Conservation (phyloP, 768 basidiomycete genomes). For the Melanogaster broomeanus region DNA sequence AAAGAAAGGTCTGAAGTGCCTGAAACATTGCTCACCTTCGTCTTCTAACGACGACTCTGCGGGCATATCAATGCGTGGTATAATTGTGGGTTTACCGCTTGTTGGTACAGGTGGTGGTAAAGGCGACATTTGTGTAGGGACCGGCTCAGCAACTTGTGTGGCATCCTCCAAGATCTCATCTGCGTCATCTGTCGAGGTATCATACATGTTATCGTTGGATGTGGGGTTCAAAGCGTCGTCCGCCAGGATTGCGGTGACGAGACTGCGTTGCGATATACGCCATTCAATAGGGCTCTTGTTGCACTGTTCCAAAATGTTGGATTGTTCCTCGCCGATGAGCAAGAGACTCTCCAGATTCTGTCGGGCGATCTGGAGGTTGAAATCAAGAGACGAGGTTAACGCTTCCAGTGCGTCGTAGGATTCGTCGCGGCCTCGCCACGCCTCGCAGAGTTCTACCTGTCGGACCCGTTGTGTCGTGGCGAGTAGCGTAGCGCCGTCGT, state of each 20-base stretch:
- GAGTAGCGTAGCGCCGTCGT: slow-evolving; percentile 46
- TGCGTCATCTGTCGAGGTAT: slow-evolving; percentile 10
- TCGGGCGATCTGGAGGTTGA: slow-evolving; percentile 36
- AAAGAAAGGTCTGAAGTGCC: background rate
- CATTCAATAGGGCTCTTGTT: slow-evolving; percentile 46
- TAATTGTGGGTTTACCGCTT: slow-evolving; percentile 6
- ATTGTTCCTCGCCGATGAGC: slow-evolving; percentile 41
- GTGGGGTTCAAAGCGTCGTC: slow-evolving; percentile 19
- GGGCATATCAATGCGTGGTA: background rate
- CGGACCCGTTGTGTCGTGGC: slow-evolving; percentile 38
- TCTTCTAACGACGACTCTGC: slow-evolving; percentile 9
- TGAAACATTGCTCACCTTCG: slow-evolving; percentile 14
- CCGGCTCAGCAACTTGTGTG: background rate
- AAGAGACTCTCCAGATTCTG: slow-evolving; percentile 42
- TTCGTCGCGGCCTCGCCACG: slow-evolving; percentile 20
- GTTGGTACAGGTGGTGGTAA: slow-evolving; percentile 12
- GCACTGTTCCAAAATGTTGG: slow-evolving; percentile 36
- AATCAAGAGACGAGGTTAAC: slow-evolving; percentile 30
- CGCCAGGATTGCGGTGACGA: slow-evolving; percentile 27
- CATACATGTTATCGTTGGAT: slow-evolving; percentile 13
- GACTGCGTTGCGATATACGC: slow-evolving; percentile 46
- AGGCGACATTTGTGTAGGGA: slow-evolving; percentile 1
- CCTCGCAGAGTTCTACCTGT: slow-evolving; percentile 26
- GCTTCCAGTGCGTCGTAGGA: slow-evolving; percentile 32
- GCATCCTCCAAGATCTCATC: slow-evolving; percentile 11